Base-by-base conservation (phyloP, 1,284 basidiomycete species). In the Trametes versicolor region DNA sequence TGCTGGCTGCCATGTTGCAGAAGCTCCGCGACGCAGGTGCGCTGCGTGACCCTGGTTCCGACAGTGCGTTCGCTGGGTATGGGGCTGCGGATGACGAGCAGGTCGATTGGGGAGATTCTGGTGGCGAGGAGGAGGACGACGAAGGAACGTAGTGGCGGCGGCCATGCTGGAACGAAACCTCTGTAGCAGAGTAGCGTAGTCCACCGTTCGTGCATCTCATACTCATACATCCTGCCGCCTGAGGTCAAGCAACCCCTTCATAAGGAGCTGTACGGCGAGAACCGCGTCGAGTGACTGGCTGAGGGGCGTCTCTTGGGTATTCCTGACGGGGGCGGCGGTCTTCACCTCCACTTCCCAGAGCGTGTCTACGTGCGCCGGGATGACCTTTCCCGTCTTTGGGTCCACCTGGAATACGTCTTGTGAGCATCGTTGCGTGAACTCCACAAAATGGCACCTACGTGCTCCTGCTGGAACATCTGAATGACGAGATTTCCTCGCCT, bases 321-420 rank as follows among this genome's bases (percentile, higher is more conserved):
- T 92, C 23, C 88, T 83, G 45, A 91, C 87, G 5, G 92, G 92
- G 7, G 83, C 82, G 2, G 91, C 90, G 1, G 91, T 92, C 76
- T 91, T 93, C 52, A 93, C 92, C 77, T 94, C 90, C 39, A 94
- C 91, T 73, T 93, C 89, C 92, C 92, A 94, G 10, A 92, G 80
- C 0, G 91, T 91, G 68, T 92, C 91, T 17, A 85, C 78, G 62
- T 91, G 89, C 19, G 89, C 90, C 47, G 90, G 87, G 43, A 88
- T 88, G 0, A 90, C 88, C 67, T 89, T 85, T 60, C 87, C 86
- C 4, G 90, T 92, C 76, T 85, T 90, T 0, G 83, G 82, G 71
- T 93, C 90, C 37, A 90, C 84, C 91, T 90, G 6, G 4, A 17
- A 15, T 1, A 27, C 27, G 37, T 23, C 15, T 6, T 8, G 21